A percentile compares a stretch with the other conserved stretches of the same genome.
Evolutionary conservation across 345 rosid genomes (phyloP).

Genomic region (Eucalyptus globulus): DNA sequence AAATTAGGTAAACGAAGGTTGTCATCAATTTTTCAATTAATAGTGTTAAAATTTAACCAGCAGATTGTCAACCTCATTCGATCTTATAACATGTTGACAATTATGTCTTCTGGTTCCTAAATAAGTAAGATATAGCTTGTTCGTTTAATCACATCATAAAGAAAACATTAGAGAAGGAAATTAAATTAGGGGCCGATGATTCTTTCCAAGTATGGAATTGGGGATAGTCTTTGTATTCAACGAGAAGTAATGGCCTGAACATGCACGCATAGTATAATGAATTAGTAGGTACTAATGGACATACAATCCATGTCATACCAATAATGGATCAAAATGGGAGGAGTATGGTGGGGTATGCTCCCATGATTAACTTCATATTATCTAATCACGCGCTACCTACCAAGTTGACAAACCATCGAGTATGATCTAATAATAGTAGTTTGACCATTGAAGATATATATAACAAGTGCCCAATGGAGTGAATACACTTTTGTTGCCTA

Average conservation of each 20-base stretch:
- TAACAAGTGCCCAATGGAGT: not conserved
- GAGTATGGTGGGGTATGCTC: not conserved
- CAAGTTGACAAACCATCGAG: not conserved
- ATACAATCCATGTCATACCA: not conserved
- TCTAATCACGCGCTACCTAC: not conserved
- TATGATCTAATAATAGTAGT: not conserved
- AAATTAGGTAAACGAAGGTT: not conserved
- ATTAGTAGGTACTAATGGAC: not conserved
- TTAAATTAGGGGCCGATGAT: not conserved
- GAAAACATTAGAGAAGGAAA: not conserved
- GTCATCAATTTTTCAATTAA: not conserved
- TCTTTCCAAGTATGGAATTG: not conserved
- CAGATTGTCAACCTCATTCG: not conserved
- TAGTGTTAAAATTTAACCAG: not conserved
- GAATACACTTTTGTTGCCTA: not conserved
- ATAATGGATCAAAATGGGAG: not conserved
- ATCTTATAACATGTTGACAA: not conserved
- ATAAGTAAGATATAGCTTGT: not conserved
- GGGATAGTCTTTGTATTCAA: not conserved
- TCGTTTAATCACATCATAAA: not conserved
- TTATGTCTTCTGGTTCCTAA: not conserved
- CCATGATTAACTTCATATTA: not conserved
- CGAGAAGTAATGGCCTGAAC: not conserved
- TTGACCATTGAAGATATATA: not conserved
- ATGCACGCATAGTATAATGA: not conserved